Evolutionary conservation across 768 basidiomycete species (phyloP), one percentile per base, ranked within the genome.

Genomic region (Lenzites betulinus): DNA sequence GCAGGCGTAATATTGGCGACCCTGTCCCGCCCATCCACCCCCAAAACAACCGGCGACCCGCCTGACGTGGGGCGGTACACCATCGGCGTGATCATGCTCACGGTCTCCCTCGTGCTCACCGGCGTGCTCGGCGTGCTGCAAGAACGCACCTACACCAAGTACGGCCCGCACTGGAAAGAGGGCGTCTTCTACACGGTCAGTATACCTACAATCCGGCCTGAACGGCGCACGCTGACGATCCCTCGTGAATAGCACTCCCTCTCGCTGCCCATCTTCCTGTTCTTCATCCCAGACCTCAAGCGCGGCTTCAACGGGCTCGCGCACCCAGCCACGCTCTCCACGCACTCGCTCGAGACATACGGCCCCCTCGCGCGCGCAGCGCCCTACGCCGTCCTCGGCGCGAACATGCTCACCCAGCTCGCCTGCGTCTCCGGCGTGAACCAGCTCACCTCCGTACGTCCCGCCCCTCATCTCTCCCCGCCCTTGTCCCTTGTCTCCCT

Each of bases 381-480:
- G 3, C 81, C 90, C 0, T 85, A 86, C 69, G 58, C 84, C 33
- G 79, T 88, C 22, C 76, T 93, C 20, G 77, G 70, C 0, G 74
- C 79, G 22, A 93, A 93, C 68, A 79, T 93, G 20, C 59, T 86
- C 15, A 84, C 90, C 2, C 93, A 93, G 67, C 81, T 89, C 1
- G 73, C 90, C n/a, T 95, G 93, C 67, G 87, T 93, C 3, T 84
- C 89, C 0, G 90, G 91, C 22, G 93, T 93, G 36, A 93, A 93
- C 70, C 81, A 82, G 63, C 76, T 93, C 38, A 86, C 88, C n/a
- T 87, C 91, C 56, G 91, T 93, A 59, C 28, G 89, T 72, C 46
- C 52, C 48, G 22, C 48, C 39, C 20, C 43, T 9, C 36, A 11
- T 38, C 25, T 41, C 28, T n/a, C 43, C 26, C 53, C 30, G 25